Evolutionary conservation across 768 basidiomycete species (phyloP).

Genomic region (Xerocomellus intermedius): DNA sequence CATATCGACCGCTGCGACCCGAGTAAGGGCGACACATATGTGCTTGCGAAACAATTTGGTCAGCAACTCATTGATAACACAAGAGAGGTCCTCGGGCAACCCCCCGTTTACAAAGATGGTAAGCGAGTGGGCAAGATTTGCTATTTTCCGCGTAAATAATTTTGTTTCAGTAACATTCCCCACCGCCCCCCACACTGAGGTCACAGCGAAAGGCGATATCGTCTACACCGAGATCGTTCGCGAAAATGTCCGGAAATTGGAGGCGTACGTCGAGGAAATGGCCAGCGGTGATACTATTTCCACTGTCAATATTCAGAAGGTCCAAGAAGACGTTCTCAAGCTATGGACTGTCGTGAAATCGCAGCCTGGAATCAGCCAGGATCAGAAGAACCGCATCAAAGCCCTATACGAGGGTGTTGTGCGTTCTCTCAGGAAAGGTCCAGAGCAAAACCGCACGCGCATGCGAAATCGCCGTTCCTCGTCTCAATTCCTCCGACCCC

Average conservation of each 20-base stretch:
- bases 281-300: constrained; percentile 89
- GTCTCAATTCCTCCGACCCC: constrained; percentile 95
- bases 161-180: constrained; percentile 83
- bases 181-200: constrained; percentile 93
- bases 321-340: constrained; percentile 94
- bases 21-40: constrained; percentile 84
- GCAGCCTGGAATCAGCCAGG: constrained; percentile 94
- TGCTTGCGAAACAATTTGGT: constrained; percentile 95
- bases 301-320: constrained; percentile 92
- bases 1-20: constrained; percentile 83
- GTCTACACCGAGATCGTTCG: constrained; percentile 94
- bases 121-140: constrained; percentile 29
- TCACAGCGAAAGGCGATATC: constrained; percentile 92
- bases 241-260: constrained; percentile 94
- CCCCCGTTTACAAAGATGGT: constrained; percentile 97
- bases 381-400: constrained; percentile 95
- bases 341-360: constrained; percentile 97
- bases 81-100: constrained; percentile 72
- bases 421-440: constrained; percentile 79
- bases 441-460: constrained; percentile 58
- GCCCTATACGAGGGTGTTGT: constrained; percentile 96
- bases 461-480: constrained; percentile 83
- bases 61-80: constrained; percentile 95
- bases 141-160: neutral
- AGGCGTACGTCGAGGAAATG: constrained; percentile 99